Conservation (phyloP, 225 moss, liverwort and hornwort species). For the Bryum argenteum region DNA sequence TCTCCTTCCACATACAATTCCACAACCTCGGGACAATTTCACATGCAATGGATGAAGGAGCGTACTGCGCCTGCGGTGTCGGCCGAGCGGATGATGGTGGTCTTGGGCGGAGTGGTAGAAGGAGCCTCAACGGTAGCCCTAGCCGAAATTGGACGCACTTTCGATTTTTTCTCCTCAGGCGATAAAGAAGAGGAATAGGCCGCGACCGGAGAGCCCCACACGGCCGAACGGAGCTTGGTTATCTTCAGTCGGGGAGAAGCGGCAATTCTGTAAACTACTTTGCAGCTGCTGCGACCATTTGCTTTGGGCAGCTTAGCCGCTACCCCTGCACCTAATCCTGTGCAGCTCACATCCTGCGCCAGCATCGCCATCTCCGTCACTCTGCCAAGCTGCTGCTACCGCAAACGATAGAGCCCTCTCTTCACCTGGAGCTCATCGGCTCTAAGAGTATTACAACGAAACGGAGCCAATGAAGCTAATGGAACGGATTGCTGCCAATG, state of each 20-base stretch:
- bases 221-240: constrained; percentile 21
- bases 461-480: constrained; percentile 8
- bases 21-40: background rate
- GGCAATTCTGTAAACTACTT: background rate
- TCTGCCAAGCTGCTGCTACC: background rate
- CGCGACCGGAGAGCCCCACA: constrained; percentile 30
- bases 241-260: constrained; percentile 7
- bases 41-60: background rate
- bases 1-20: too few species aligned
- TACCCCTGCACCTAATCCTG: background rate
- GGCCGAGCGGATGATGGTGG: constrained; percentile 41
- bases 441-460: background rate
- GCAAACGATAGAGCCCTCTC: constrained; percentile 17
- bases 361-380: constrained; percentile 40
- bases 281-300: background rate
- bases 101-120: constrained; percentile 25
- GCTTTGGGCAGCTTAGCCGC: constrained; percentile 1
- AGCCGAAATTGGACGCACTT: constrained; percentile 15
- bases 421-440: background rate
- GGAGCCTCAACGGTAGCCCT: constrained; percentile 34
- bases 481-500: constrained; percentile 16
- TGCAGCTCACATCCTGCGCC: constrained; percentile 30
- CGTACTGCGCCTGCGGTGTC: constrained; percentile 91
- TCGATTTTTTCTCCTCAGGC: background rate
- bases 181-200: constrained; percentile 1